These are phyloP conservation scores for Aspergillus terreus DNA, from an alignment of 2,329 filamentous ascomycete genomes.

Conservation along the genomic window DNA sequence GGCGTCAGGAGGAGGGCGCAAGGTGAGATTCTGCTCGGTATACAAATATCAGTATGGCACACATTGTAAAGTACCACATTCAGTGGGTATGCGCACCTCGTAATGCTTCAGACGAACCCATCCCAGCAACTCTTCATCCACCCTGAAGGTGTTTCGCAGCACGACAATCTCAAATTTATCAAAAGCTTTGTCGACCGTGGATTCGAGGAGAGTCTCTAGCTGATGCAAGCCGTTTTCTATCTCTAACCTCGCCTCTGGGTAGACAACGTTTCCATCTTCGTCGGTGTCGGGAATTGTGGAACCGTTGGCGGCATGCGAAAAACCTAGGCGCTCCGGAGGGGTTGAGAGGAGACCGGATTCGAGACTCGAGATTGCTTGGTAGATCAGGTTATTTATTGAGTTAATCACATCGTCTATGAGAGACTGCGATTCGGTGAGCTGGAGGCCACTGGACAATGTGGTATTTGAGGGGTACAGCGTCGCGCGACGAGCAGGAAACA, in stretches of 20 bases:
- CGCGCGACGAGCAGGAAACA: slow-evolving; percentile 13
- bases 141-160: slow-evolving; percentile 75
- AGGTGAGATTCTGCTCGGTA: slow-evolving; percentile 33
- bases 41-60: not conserved
- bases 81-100: slow-evolving; percentile 50
- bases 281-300: slow-evolving; percentile 47
- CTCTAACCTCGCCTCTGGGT: slow-evolving; percentile 59
- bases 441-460: slow-evolving; percentile 1
- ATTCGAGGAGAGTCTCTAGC: slow-evolving; percentile 75
- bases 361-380: slow-evolving; percentile 81
- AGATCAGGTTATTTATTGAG: slow-evolving; percentile 87
- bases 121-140: slow-evolving; percentile 66
- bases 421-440: slow-evolving; percentile 53
- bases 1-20: slow-evolving; percentile 31
- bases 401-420: slow-evolving; percentile 98
- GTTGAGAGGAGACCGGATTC: slow-evolving; percentile 75
- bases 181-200: slow-evolving; percentile 78
- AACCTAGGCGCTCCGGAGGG: slow-evolving; percentile 75
- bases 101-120: slow-evolving; percentile 87
- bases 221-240: slow-evolving; percentile 86
- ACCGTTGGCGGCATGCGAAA: slow-evolving; percentile 52
- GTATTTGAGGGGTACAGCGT: not conserved
- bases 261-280: slow-evolving; percentile 43
- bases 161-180: slow-evolving; percentile 88
- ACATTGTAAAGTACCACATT: not conserved